A percentile compares a stretch with the other conserved stretches of the same genome.
Evolutionary conservation across 257 asterid species (phyloP).

Genomic region (Agastache rugosa): DNA sequence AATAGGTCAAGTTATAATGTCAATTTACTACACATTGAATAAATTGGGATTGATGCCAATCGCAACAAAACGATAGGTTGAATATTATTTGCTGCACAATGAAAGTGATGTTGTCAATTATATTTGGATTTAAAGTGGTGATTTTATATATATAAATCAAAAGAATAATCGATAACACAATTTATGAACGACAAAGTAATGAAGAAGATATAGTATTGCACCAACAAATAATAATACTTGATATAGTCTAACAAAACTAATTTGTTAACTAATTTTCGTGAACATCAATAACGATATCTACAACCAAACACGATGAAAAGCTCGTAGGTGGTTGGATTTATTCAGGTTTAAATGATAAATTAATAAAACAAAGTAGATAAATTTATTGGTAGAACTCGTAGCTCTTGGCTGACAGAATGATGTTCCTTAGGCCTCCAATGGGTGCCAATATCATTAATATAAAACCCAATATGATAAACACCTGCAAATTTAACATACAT

Average conservation of each 20-base stretch:
- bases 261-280: background rate
- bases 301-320: background rate
- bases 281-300: slow-evolving; percentile 1
- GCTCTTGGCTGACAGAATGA: slow-evolving; percentile 52
- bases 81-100: too few species aligned
- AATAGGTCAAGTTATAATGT: too few species aligned
- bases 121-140: too few species aligned
- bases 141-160: too few species aligned
- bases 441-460: slow-evolving; percentile 52
- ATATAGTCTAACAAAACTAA: background rate
- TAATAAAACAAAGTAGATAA: background rate
- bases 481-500: slow-evolving; percentile 35
- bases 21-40: too few species aligned
- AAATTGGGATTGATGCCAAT: too few species aligned
- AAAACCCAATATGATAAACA: slow-evolving; percentile 51
- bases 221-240: background rate
- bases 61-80: too few species aligned
- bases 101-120: too few species aligned
- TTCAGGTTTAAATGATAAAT: background rate
- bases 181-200: too few species aligned
- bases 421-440: slow-evolving; percentile 62
- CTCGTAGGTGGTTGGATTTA: background rate
- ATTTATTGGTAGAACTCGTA: slow-evolving; percentile 55
- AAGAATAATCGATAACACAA: too few species aligned
- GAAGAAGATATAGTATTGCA: background rate